Base-by-base conservation (phyloP, 331 rosid species). In the Spiraea crenata region DNA sequence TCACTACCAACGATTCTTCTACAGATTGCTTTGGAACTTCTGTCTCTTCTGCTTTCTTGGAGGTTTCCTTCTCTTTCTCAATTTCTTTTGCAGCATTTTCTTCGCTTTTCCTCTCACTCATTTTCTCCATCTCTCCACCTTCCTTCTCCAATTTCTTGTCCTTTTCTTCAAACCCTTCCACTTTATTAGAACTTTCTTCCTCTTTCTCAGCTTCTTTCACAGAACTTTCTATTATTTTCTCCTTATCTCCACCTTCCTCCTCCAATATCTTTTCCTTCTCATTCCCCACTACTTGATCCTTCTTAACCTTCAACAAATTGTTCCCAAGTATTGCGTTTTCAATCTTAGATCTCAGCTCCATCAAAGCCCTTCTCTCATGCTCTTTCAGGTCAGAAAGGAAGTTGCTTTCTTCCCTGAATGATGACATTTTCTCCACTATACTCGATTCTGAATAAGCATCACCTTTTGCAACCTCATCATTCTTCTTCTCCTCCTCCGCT, bases 281-380 rank as follows among this genome's bases (percentile, higher is more conserved):
- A 63, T 10, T 2, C 37, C 3, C 17, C 3, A 63, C 57, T 16
- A 34, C 15, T 65, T 48, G 55, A 9, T 48, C 5, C 57, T 65
- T 47, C 4, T 47, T 31, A 47, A 3, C 59, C 71, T 49, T 35
- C 0, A 66, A n/a, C 71, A 66, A 66, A 15, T 34, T 35, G 47
- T 50, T 67, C 57, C 39, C 48, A 17, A n/a, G 60, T 67, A 67
- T 51, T 4, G 72, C 72, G 1, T 38, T 67, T 51, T 38, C 72
- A 12, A 51, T 37, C 47, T 51, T 67, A 0, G 49, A 67, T 51
- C 72, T 67, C 38, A 67, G 17, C 38, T 67, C 72, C 37, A 12
- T 4, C 49, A 67, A 50, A 34, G 72, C 61, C 37, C 41, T 37
- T 51, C 39, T 67, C 72, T 67, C 72, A 4, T 67, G 17, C 72